These are phyloP conservation scores for Quillaja saponaria DNA, from an alignment of 306 rosid genomes.

Conservation along the genomic window DNA sequence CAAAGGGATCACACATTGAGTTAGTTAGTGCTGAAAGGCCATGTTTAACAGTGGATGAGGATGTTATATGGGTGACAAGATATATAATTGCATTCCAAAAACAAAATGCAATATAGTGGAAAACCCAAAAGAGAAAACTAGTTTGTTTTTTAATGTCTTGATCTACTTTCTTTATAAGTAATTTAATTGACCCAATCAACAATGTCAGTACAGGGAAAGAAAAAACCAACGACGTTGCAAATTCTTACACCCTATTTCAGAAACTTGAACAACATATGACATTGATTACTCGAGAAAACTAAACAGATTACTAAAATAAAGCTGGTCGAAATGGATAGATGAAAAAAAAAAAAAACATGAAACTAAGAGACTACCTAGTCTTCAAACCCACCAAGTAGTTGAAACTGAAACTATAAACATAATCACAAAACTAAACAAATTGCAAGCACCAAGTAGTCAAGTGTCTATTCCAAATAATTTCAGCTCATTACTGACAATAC, in stretches of 20 bases:
- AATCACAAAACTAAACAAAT: not conserved
- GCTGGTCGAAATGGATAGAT: not conserved
- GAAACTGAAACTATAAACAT: too few species aligned
- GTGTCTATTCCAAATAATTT: not conserved
- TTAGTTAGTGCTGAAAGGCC: too few species aligned
- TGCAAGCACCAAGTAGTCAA: not conserved
- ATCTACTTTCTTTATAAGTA: not conserved
- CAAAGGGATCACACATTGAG: slow-evolving; percentile 3
- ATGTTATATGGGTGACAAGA: not conserved
- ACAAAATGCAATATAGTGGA: slow-evolving; percentile 9
- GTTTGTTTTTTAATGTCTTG: not conserved
- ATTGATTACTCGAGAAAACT: too few species aligned
- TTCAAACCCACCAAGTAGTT: too few species aligned
- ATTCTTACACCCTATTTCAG: too few species aligned
- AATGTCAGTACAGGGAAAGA: not conserved
- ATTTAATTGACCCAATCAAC: not conserved
- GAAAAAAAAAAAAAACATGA: not conserved
- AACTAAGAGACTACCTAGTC: not conserved
- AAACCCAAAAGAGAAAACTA: not conserved
- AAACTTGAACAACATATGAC: too few species aligned
- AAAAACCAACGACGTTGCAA: too few species aligned
- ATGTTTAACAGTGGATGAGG: too few species aligned
- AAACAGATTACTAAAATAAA: not conserved
- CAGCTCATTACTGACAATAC: not conserved
- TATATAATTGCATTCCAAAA: not conserved